Base-by-base conservation (phyloP, 306 rosid species). In the cucumber (Cucumis sativus) region DNA sequence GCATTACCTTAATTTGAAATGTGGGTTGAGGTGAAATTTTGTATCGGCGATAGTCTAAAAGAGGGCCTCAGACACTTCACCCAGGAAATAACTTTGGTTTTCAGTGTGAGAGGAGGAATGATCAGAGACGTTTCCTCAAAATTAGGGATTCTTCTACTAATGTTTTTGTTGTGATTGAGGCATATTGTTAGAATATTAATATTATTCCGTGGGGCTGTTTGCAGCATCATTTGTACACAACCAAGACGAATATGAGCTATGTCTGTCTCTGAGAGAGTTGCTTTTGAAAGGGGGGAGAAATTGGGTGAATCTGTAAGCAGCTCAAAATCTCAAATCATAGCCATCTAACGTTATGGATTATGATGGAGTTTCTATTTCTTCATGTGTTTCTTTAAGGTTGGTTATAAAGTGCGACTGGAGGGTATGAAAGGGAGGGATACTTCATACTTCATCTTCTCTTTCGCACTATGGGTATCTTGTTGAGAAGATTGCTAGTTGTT, bases 161-260 rank as follows among this genome's bases (percentile, higher is more conserved):
- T 43, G 52, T 33, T 12, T 10, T 18, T 68, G 18, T n/a, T 43
- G 35, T 69, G 55, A 69, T 69, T 6, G 74, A 67, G n/a, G 49
- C 14, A 11, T 58, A 1, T 11, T 10, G 51, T 45, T 11, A 45
- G 51, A 45, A 45, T 45, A 45, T 45, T 10, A 14, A 10, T 45
- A 10, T 45, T 23, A 23, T 23, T 74, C 62, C 79, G 76, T 45
- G 99, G 99, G 80, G 98, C 92, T 83, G 76, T 80, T 72, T 96
- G 98, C 79, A 92, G 84, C 78, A 84, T 96, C 74, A 86, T 96
- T 83, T 96, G 99, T 81, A 96, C 99, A 57, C 98, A 92, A 84
- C 99, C 97, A 75, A 91, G 99, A 80, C 87, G 99, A 74, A 92
- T 96, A 83, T 96, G 97, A 49, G 98, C 98, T 47, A 96, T 92